Conservation (phyloP, 495 filamentous ascomycete species). For the Penicillium arizonense region DNA sequence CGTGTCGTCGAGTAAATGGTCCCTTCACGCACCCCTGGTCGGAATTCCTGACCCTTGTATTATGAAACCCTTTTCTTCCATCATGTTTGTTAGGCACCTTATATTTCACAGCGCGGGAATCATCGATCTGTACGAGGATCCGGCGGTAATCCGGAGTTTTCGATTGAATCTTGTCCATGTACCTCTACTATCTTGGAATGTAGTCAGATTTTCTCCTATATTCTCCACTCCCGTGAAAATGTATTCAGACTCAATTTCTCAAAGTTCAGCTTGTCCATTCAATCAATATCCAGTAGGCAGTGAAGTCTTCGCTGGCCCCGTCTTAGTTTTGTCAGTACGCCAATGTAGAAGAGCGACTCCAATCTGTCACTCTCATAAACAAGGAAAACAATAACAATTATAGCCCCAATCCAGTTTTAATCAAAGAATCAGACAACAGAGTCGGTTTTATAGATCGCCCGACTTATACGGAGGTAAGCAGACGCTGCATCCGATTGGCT, state of each 20-base stretch:
- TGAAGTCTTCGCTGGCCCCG: too few species aligned
- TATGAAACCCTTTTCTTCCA: slow-evolving; percentile 34
- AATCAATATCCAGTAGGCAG: background rate
- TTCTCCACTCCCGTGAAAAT: slow-evolving; percentile 30
- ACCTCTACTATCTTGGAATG: slow-evolving; percentile 48
- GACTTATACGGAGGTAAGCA: background rate
- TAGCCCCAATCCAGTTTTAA: background rate
- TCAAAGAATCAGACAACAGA: background rate
- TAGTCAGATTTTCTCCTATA: slow-evolving; percentile 23
- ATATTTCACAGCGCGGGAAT: slow-evolving; percentile 38
- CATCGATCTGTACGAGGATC: slow-evolving; percentile 31
- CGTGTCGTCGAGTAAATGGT: slow-evolving; percentile 57
- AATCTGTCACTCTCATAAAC: too few species aligned
- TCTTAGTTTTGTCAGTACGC: too few species aligned
- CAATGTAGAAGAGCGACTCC: too few species aligned
- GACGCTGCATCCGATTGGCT: background rate
- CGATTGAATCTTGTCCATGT: slow-evolving; percentile 39
- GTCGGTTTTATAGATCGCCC: background rate
- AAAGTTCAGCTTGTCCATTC: slow-evolving; percentile 1
- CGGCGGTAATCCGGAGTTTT: slow-evolving; percentile 40
- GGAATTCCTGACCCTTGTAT: slow-evolving; percentile 31
- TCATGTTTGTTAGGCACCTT: slow-evolving; percentile 30
- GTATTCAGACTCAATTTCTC: slow-evolving; percentile 20
- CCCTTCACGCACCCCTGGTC: slow-evolving; percentile 4
- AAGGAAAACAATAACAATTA: background rate